phyloP scores from a whole-genome alignment of 768 basidiomycete species.

The Lactarius evosmus region DNA sequence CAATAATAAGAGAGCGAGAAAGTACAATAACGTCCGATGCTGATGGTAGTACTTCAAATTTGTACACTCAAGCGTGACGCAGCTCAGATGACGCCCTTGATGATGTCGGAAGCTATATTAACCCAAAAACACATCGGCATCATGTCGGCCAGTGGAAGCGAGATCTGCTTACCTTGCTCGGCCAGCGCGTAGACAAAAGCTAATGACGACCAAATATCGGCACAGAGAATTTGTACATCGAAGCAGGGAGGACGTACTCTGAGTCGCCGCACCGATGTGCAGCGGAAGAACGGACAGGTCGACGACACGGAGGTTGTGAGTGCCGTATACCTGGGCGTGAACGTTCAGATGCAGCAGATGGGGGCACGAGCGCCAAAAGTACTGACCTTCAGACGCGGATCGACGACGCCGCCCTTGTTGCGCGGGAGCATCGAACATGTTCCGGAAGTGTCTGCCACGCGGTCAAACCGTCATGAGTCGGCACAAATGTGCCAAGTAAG shows the following conservation, averaged over 20 bases:
- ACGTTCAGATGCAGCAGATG: neutral
- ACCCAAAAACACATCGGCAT: neutral
- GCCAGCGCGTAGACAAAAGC: conserved; percentile 44
- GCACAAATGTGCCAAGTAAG: conserved; percentile 24
- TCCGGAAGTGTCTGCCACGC: conserved; percentile 42
- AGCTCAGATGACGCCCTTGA: conserved; percentile 28
- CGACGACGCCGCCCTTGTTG: conserved; percentile 51
- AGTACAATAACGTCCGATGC: neutral
- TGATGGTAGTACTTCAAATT: neutral
- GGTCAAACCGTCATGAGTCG: neutral
- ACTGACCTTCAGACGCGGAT: conserved; percentile 43
- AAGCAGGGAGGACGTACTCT: conserved; percentile 35
- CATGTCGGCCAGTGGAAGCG: neutral
- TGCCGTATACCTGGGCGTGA: conserved; percentile 48
- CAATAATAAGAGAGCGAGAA: neutral
- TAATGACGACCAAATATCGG: conserved; percentile 3
- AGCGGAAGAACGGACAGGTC: conserved; percentile 54
- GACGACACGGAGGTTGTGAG: conserved; percentile 52
- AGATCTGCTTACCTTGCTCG: conserved; percentile 41
- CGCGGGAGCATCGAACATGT: conserved; percentile 54
- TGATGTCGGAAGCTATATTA: conserved; percentile 33
- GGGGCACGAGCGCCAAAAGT: rapidly evolving
- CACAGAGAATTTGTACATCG: neutral
- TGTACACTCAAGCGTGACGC: neutral
- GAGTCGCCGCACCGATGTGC: conserved; percentile 47